These are phyloP conservation scores for Naganishia sp. DNA, from an alignment of 1,284 basidiomycete species.

Conservation along the genomic window DNA sequence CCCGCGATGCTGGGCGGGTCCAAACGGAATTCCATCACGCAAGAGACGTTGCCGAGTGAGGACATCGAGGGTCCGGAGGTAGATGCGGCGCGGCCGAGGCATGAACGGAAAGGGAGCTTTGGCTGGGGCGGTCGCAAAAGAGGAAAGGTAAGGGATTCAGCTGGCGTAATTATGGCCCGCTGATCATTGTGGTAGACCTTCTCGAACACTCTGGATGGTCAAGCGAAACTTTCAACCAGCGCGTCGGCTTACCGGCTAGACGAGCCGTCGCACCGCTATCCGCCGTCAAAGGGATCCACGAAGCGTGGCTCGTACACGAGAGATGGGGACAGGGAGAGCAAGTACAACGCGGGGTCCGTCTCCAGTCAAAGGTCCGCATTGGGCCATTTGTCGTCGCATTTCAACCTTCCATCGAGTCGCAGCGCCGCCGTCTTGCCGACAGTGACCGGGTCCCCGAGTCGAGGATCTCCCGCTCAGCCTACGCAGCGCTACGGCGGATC, in stretches of 20 bases:
- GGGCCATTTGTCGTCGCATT: slow-evolving; percentile 33
- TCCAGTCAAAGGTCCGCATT: slow-evolving; percentile 21
- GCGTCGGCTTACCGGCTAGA: slow-evolving; percentile 27
- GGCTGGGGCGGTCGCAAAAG: slow-evolving; percentile 84
- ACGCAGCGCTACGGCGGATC: slow-evolving; percentile 59
- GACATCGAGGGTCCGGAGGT: background rate
- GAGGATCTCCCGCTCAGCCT: slow-evolving; percentile 53
- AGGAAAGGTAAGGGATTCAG: slow-evolving; percentile 74
- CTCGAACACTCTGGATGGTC: slow-evolving; percentile 71
- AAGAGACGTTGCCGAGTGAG: slow-evolving; percentile 34
- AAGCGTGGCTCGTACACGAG: slow-evolving; percentile 1
- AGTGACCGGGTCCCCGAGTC: slow-evolving; percentile 27
- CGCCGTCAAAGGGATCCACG: background rate
- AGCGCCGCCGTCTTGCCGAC: slow-evolving; percentile 25
- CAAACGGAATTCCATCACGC: slow-evolving; percentile 61
- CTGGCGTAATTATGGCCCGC: no score
- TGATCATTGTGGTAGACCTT: slow-evolving; percentile 64
- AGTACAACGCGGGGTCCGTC: background rate
- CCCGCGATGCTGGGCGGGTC: slow-evolving; percentile 81
- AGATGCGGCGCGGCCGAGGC: slow-evolving; percentile 24
- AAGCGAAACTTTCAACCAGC: slow-evolving; percentile 57
- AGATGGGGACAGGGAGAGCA: background rate
- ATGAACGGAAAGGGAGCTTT: slow-evolving; percentile 61
- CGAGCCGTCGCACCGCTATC: background rate
- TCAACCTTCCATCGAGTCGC: slow-evolving; percentile 10